phyloP scores from a whole-genome alignment of 139 green algal genomes.

The Micractinium conductrix region DNA sequence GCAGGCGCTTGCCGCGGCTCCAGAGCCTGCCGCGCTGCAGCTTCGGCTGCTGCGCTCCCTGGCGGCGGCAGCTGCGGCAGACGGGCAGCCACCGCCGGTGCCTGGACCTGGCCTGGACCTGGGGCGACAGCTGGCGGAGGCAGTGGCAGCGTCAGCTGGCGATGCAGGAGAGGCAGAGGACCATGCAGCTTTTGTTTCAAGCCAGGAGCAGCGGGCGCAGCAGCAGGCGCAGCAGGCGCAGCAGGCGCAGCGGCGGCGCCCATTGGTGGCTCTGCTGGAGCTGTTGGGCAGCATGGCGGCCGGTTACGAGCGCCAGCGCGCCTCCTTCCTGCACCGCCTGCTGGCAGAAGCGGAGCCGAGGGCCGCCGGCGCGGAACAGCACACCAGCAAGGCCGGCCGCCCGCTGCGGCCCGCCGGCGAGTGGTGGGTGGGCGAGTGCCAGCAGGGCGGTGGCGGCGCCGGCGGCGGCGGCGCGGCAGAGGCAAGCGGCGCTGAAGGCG shows the following conservation, averaged over 20 bases:
- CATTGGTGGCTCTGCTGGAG: not conserved
- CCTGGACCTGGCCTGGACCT: no score
- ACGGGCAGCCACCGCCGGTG: not conserved
- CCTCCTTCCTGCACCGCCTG: constrained; percentile 28
- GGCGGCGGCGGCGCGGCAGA: not conserved
- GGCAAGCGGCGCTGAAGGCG: not conserved
- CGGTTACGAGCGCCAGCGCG: constrained; percentile 19
- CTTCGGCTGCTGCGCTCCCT: constrained; percentile 9
- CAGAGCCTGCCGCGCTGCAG: not conserved
- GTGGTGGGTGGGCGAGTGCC: not conserved
- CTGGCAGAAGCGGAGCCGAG: not conserved
- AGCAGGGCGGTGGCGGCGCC: not conserved
- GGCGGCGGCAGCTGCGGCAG: not conserved
- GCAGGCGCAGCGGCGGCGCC: not conserved
- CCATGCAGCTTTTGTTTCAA: not conserved
- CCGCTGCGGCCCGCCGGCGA: constrained; percentile 4
- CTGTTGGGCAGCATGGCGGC: constrained; percentile 34
- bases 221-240: no score
- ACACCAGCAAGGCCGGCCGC: not conserved
- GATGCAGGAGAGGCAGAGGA: no score
- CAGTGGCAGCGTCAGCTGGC: not conserved
- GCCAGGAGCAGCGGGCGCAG: no score
- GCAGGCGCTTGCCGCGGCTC: not conserved
- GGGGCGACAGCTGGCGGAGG: not conserved
- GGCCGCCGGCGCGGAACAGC: not conserved